phyloP scores from a whole-genome alignment of 257 asterid genomes.

The Salvia hispanica region DNA sequence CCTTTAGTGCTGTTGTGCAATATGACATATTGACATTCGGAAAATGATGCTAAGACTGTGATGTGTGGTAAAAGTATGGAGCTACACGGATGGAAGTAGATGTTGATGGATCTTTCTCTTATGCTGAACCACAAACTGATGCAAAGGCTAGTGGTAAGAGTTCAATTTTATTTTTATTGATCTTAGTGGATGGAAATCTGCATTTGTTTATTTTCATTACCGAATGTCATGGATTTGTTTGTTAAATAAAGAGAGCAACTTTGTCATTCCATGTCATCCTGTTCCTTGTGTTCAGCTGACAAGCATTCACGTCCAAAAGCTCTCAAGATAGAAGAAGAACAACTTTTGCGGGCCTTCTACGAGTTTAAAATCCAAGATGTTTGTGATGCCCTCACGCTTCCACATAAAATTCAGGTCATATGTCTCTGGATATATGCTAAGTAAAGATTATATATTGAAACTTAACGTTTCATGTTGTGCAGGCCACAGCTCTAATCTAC shows the following conservation, averaged over 20 bases:
- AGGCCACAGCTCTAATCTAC: conserved; percentile 96
- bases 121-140: conserved; percentile 63
- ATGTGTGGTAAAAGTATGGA: conserved; percentile 66
- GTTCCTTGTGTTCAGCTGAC: no score
- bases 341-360: conserved; percentile 47
- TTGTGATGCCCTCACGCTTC: conserved; percentile 96
- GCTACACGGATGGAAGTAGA: conserved; percentile 84
- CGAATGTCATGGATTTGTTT: conserved; percentile 7
- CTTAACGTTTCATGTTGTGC: conserved; percentile 41
- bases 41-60: conserved; percentile 38
- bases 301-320: no score
- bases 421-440: conserved; percentile 23
- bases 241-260: conserved; percentile 17
- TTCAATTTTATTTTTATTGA: background rate
- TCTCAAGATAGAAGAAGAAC: conserved; percentile 44
- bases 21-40: conserved; percentile 18
- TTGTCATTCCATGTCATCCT: no score
- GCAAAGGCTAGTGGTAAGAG: conserved; percentile 52
- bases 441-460: conserved; percentile 19
- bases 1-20: conserved; percentile 8
- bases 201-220: conserved; percentile 17
- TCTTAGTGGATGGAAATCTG: conserved; percentile 20
- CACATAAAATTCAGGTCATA: conserved; percentile 90
- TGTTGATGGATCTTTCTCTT: conserved; percentile 86
- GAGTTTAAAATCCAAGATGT: conserved; percentile 73